A percentile compares a stretch with the other conserved stretches of the same genome.
phyloP scores from a whole-genome alignment of 768 basidiomycete genomes.

The Cystofilobasidium macerans region DNA sequence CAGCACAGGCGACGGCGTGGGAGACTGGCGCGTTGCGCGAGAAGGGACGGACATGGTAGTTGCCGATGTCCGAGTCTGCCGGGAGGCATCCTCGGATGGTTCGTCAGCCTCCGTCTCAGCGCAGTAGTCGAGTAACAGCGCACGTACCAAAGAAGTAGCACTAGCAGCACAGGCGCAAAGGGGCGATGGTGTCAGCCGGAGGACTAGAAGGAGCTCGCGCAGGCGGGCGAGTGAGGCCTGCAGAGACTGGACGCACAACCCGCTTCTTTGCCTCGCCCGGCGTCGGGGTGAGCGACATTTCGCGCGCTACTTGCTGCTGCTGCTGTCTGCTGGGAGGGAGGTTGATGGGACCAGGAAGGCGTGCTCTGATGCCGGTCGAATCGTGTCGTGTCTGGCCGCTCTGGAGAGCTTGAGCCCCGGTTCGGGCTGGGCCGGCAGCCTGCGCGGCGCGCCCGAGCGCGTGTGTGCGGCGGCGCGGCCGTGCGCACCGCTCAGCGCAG shows the following conservation, averaged over 20 bases:
- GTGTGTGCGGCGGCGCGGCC: too few relatives aligned
- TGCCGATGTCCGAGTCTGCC: constrained; percentile 58
- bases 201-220: neutral
- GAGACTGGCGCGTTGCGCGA: neutral
- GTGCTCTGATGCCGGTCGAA: neutral
- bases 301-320: too few relatives aligned
- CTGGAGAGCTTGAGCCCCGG: too few relatives aligned
- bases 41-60: constrained; percentile 55
- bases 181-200: neutral
- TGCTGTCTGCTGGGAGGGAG: too few relatives aligned
- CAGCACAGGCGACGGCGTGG: neutral
- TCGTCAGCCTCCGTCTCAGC: neutral
- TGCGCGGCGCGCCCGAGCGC: too few relatives aligned
- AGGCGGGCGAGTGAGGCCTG: neutral
- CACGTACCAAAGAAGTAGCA: constrained; percentile 28
- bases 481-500: too few relatives aligned
- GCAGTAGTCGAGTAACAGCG: neutral
- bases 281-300: constrained; percentile 23
- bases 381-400: too few relatives aligned
- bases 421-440: too few relatives aligned
- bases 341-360: too few relatives aligned
- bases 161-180: neutral
- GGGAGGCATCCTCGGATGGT: neutral
- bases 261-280: constrained; percentile 25
- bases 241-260: constrained; percentile 7